Conservation (phyloP, 108 stramenopile species). For the Pseudonitzschia pungens region DNA sequence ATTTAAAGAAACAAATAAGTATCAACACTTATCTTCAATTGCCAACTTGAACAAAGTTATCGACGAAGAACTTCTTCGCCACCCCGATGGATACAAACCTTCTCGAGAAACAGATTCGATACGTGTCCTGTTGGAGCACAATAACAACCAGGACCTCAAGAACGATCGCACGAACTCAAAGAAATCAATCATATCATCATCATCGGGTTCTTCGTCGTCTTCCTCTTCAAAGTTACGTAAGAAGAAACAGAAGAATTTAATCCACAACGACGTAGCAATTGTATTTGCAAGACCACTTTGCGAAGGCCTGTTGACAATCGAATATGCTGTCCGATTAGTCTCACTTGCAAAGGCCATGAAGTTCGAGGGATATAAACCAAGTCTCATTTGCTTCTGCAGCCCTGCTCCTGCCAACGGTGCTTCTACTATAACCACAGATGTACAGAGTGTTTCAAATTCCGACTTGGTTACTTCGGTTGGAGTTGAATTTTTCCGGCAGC, state of each 20-base stretch:
- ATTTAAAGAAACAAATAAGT: neutral
- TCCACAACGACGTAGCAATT: conserved; percentile 45
- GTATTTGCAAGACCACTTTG: conserved; percentile 66
- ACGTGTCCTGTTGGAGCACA: conserved; percentile 28
- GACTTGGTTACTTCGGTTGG: conserved; percentile 58
- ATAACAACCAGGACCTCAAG: conserved; percentile 12
- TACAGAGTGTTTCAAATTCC: neutral
- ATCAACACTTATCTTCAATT: conserved; percentile 6
- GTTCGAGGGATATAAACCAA: conserved; percentile 51
- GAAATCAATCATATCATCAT: conserved; percentile 1
- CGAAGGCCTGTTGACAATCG: conserved; percentile 65
- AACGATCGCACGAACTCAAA: neutral
- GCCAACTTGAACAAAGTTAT: conserved; percentile 19
- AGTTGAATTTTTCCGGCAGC: conserved; percentile 66
- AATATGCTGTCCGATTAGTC: conserved; percentile 68
- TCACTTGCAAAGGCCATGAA: conserved; percentile 56
- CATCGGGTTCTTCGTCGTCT: neutral
- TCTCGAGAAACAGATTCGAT: conserved; percentile 30
- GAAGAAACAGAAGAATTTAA: neutral
- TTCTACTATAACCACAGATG: neutral
- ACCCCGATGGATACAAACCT: conserved; percentile 26
- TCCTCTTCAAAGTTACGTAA: neutral
- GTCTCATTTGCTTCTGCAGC: conserved; percentile 67
- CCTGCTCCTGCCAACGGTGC: conserved; percentile 2
- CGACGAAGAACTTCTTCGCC: conserved; percentile 30